These are phyloP conservation scores for Dendrocalamus sinicus DNA, from an alignment of 176 grass and related monocot genomes.

Conservation along the genomic window DNA sequence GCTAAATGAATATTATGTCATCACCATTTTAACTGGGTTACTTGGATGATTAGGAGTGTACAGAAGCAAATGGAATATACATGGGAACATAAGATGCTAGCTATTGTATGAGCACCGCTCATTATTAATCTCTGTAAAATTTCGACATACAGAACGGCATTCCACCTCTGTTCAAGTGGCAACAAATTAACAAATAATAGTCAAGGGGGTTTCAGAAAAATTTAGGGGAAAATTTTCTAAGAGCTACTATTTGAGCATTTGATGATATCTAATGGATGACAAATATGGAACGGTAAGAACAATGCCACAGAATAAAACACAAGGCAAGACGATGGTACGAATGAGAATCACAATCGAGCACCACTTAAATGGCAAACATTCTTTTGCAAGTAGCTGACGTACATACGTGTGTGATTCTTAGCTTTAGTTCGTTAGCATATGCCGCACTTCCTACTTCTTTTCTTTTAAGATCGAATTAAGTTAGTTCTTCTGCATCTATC, in stretches of 20 bases:
- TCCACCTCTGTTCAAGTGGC: background rate
- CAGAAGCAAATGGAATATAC: background rate
- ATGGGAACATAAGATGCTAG: background rate
- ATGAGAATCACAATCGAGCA: slow-evolving; percentile 8
- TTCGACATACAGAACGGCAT: background rate
- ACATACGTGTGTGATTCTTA: slow-evolving; percentile 1
- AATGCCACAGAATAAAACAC: background rate
- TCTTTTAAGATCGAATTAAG: background rate
- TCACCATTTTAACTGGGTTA: background rate
- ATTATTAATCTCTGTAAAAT: background rate
- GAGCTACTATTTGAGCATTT: background rate
- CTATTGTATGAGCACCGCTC: background rate
- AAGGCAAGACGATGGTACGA: background rate
- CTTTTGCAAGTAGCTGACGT: background rate
- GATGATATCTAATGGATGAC: background rate
- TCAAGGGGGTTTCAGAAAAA: background rate
- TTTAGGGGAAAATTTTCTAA: too few relatives aligned
- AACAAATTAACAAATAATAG: background rate
- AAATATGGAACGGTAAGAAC: background rate
- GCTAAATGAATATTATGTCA: background rate
- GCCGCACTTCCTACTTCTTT: background rate
- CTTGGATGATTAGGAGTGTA: background rate
- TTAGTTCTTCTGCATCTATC: background rate
- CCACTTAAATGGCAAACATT: background rate
- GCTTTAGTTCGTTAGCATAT: slow-evolving; percentile 6